Evolutionary conservation across 2,329 filamentous ascomycete genomes (phyloP), one percentile per base, ranked within the genome.

Genomic region (Calonectria montana): DNA sequence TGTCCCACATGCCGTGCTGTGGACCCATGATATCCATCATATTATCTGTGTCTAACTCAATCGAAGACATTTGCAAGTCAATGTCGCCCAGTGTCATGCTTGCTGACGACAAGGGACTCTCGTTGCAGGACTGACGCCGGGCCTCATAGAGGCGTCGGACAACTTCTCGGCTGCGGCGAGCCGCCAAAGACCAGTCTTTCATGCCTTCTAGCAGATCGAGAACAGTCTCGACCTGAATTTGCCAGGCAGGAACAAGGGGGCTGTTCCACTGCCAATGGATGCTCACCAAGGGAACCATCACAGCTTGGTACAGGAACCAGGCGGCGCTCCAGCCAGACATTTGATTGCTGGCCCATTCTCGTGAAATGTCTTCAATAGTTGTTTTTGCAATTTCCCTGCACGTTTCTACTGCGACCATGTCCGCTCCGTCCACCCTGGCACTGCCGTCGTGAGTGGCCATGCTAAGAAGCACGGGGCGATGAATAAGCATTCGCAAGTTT

Each of bases 321-420:
- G 94, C 93, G 0, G 92, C 94, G 80, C 94, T 94, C 94, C 93
- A 96, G 10, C 93, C 93, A 0, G 91, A 91, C 84, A 96, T 94
- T 79, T 95, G 91, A 79, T 94, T 94, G 55, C 91, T 89, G 55
- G 90, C 89, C 84, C 93, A 94, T 73, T 93, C 92, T 25, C 87
- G 86, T 13, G 91, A 88, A 73, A 96, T 94, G 71, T 95, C 93
- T 70, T 92, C 89, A 73, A 96, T 94, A 0, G 92, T 92, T 74
- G 91, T 88, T 73, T 90, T 90, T 10, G 94, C 93, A 1, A 95
- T 88, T 64, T 91, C 88, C 21, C 93, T 89, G 81, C 93, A 95
- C 35, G 90, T 91, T 71, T 91, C 89, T 39, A 95, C 90, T 4
- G 93, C 91, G 0, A 89, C 86, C 64, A 92, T 88, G 75, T 96